A percentile compares a stretch with the other conserved stretches of the same genome.
phyloP scores from a whole-genome alignment of 192 early-diverging fungal genomes.

The Martensiomyces pterosporus region DNA sequence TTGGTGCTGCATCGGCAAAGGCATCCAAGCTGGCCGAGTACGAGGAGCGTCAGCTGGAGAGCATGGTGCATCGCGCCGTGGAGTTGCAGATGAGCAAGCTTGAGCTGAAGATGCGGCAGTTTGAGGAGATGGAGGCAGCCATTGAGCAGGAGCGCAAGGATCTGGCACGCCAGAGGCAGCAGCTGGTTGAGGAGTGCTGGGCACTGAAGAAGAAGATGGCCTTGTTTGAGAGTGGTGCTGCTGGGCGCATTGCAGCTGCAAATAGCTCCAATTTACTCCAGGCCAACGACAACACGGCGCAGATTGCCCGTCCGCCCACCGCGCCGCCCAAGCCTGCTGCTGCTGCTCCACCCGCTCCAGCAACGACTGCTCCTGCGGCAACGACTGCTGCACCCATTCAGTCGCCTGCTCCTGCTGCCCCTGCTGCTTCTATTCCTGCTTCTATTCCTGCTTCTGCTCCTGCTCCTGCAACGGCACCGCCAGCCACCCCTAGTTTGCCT shows the following conservation, averaged over 20 bases:
- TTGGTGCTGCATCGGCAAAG: constrained; percentile 92
- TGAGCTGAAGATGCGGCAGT: constrained; percentile 89
- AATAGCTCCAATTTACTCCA: constrained; percentile 18
- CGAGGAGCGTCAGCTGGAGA: constrained; percentile 84
- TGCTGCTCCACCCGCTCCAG: neutral
- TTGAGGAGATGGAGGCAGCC: constrained; percentile 84
- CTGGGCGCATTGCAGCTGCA: constrained; percentile 17
- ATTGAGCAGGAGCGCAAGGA: constrained; percentile 86
- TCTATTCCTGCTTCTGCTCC: neutral
- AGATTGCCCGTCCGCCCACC: constrained; percentile 26
- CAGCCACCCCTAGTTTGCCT: neutral
- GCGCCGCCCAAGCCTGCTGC: constrained; percentile 19
- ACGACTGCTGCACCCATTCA: no score
- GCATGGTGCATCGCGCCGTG: constrained; percentile 74
- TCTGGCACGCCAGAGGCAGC: constrained; percentile 55
- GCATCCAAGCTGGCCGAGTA: constrained; percentile 73
- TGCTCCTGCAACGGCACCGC: neutral
- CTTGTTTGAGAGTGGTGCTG: constrained; percentile 38
- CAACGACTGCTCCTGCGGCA: neutral
- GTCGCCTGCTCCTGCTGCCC: neutral
- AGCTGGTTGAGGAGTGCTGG: constrained; percentile 49
- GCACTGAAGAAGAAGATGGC: constrained; percentile 48
- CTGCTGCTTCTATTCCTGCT: neutral
- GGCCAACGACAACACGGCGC: constrained; percentile 32
- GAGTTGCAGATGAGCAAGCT: constrained; percentile 87